These are phyloP conservation scores for Canariomyces notabilis DNA, from an alignment of 2,329 filamentous ascomycete genomes.

Conservation along the genomic window DNA sequence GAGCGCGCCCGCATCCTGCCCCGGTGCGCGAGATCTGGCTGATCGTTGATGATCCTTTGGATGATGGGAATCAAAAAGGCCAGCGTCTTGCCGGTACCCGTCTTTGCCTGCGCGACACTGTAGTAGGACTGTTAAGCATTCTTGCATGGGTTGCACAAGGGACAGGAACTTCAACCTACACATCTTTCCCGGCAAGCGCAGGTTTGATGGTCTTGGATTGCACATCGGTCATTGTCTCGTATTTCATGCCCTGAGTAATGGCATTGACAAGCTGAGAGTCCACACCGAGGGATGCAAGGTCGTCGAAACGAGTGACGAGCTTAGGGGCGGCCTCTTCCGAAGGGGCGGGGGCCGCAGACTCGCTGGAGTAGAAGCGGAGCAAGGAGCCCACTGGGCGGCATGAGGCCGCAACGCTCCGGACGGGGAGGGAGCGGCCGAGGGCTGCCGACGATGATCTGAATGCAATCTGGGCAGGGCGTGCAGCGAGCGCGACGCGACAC, in stretches of 20 bases:
- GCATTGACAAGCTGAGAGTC: constrained; percentile 60
- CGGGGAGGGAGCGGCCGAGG: constrained; percentile 27
- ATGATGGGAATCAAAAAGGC: constrained; percentile 85
- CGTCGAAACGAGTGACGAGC: constrained; percentile 38
- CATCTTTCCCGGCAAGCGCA: constrained; percentile 72
- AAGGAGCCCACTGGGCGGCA: constrained; percentile 14
- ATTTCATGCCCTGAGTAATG: constrained; percentile 67
- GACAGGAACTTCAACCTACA: constrained; percentile 51
- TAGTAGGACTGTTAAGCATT: constrained; percentile 21
- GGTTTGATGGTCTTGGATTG: constrained; percentile 78
- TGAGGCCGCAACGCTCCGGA: constrained; percentile 5
- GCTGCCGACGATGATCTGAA: constrained; percentile 17
- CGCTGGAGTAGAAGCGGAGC: constrained; percentile 37
- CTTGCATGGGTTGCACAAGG: background rate
- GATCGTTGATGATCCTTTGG: constrained; percentile 66
- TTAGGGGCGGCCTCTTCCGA: constrained; percentile 18
- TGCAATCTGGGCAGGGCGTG: constrained; percentile 20
- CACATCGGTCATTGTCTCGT: constrained; percentile 87
- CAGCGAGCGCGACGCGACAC: constrained; percentile 21
- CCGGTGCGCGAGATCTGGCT: constrained; percentile 54
- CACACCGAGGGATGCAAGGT: constrained; percentile 47
- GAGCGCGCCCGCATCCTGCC: constrained; percentile 35
- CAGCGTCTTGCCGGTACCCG: constrained; percentile 93
- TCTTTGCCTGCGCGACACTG: constrained; percentile 89
- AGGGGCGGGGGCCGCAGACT: constrained; percentile 27